Evolutionary conservation across 352 stramenopile genomes (phyloP), one percentile per base, ranked within the genome.

Genomic region (Phytophthora ohioensis): DNA sequence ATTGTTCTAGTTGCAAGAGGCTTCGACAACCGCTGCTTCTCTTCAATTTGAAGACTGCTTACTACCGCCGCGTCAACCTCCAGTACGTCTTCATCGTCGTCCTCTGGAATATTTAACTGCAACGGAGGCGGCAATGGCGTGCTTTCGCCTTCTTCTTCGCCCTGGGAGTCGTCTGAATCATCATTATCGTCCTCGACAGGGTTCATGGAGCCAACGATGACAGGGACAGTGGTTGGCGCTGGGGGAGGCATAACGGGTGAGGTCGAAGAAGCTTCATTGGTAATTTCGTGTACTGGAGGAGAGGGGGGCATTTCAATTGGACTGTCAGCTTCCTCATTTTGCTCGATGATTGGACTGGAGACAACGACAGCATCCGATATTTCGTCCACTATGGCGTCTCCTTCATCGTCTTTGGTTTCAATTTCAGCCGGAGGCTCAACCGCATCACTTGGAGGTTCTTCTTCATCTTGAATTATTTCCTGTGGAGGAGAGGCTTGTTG

Each of bases 21-120:
- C 46, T 63, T 66, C 8, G 60, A 51, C 21, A 56, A 9, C 4
- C 58, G 60, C 31, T 75, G 59, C 6, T 65, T 68, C n/a, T 71
- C 41, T 49, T 75, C 65, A 57, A 68, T 68, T 43, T 75, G 47
- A 34, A 78, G 48, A 58, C 56, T 75, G 13, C 52, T 72, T 6
- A 74, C 62, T 9, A 87, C 76, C 2, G 64, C 56, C 30, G 60
- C 34, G 63, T 88, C 71, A 36, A 87, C 54, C 36, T 88, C 80
- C 39, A 88, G 46, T n/a, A 82, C 71, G 13, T 88, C 80, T n/a
- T 85, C 80, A 21, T 86, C 79, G 17, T 82, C 76, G 9, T 81
- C 71, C 11, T 80, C 74, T 48, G 39, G 21, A 1, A 59, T 55
- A 34, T 57, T 46, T 35, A 76, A 45, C 27, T 64, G 55, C 17